Percentiles rank a stretch among this genome's conserved stretches.
Conservation (phyloP, 75 land plant species). For the Pinus taeda region DNA sequence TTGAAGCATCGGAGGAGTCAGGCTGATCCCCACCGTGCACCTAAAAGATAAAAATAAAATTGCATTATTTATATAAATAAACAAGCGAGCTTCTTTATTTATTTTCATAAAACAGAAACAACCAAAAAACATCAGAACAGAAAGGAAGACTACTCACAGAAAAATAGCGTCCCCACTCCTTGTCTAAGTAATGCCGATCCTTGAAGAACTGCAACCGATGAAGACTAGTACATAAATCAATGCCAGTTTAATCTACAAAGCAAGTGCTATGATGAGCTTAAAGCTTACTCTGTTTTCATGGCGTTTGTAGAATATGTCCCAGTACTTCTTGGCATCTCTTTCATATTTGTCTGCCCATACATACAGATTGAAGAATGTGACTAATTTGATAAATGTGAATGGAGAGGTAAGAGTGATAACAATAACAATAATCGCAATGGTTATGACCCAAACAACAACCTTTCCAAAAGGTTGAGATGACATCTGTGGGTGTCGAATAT, state of each 20-base stretch:
- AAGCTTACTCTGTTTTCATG: constrained; percentile 71
- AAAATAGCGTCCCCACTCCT: constrained; percentile 95
- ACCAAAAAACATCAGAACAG: no score
- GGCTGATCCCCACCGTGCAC: not conserved
- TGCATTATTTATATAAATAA: no score
- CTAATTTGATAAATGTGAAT: not conserved
- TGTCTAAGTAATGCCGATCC: constrained; percentile 97
- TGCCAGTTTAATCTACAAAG: not conserved
- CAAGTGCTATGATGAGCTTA: not conserved
- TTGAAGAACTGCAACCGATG: constrained; percentile 77
- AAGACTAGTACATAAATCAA: not conserved
- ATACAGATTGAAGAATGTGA: not conserved
- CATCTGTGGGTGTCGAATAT: constrained; percentile 30
- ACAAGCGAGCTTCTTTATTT: no score
- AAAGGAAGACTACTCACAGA: constrained; percentile 24
- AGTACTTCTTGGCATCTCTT: constrained; percentile 88
- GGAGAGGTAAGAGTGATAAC: not conserved
- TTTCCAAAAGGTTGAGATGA: constrained; percentile 58
- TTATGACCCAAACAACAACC: constrained; percentile 19
- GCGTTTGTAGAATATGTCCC: constrained; percentile 92
- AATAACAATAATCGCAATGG: not conserved
- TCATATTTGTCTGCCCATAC: constrained; percentile 83
- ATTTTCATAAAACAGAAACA: no score
- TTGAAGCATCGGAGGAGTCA: not conserved
- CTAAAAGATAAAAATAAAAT: not conserved